Evolutionary conservation across 2,329 filamentous ascomycete genomes (phyloP).

Genomic region (Volutella citrinella): DNA sequence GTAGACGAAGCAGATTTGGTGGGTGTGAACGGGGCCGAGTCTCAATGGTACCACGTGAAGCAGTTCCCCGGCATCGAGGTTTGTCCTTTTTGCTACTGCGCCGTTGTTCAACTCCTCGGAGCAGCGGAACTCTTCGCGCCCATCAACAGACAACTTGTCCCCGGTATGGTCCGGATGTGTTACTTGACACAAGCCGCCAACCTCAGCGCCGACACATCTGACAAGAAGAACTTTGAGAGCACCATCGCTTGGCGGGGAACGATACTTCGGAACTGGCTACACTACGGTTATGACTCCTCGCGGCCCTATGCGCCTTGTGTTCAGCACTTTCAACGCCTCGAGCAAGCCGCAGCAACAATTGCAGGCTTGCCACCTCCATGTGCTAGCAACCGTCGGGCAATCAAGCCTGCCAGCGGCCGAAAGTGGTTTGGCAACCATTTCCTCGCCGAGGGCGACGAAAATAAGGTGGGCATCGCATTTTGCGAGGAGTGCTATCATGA

Average conservation of each 20-base stretch:
- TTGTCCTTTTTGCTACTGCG: slow-evolving; percentile 5
- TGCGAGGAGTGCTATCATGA: slow-evolving; percentile 9
- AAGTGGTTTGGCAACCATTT: slow-evolving; percentile 10
- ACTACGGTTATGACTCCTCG: slow-evolving; percentile 5
- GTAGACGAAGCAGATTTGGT: slow-evolving; percentile 5
- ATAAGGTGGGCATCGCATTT: slow-evolving; percentile 1
- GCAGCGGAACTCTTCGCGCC: slow-evolving; percentile 6
- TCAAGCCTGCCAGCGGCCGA: slow-evolving; percentile 1
- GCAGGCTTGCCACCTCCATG: slow-evolving; percentile 6
- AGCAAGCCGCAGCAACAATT: slow-evolving; percentile 2
- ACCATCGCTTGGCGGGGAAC: slow-evolving; percentile 6
- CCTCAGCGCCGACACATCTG: not conserved
- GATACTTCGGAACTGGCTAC: slow-evolving; percentile 1
- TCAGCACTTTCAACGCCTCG: slow-evolving; percentile 4
- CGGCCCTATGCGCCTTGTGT: too few relatives aligned
- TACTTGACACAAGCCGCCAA: not conserved
- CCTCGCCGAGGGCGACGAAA: slow-evolving; percentile 3
- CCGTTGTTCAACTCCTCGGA: slow-evolving; percentile 2
- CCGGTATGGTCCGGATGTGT: slow-evolving; percentile 5
- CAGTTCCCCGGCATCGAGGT: slow-evolving; percentile 7
- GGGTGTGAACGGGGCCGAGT: not conserved
- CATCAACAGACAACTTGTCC: slow-evolving; percentile 1
- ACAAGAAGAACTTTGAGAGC: slow-evolving; percentile 3
- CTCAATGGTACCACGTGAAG: slow-evolving; percentile 3
- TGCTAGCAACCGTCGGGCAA: not conserved